A percentile compares a stretch with the other conserved stretches of the same genome.
These are phyloP conservation scores for Madurella fahalii DNA, from an alignment of 2,329 filamentous ascomycete species.

Conservation along the genomic window DNA sequence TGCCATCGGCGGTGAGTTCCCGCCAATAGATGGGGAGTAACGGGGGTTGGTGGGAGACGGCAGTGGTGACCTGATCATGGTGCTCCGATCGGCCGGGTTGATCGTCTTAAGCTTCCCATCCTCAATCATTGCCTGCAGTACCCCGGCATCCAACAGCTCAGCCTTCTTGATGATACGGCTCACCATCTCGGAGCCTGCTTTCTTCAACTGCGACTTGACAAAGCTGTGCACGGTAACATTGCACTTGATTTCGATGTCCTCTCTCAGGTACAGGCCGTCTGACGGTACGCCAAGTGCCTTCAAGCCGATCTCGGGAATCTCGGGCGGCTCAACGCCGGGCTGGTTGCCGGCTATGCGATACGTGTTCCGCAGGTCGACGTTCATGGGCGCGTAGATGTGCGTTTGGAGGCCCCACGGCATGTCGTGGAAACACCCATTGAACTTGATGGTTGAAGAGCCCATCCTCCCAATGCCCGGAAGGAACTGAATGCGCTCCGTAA, in stretches of 20 bases:
- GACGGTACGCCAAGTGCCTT: constrained; percentile 55
- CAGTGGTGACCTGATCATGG: constrained; percentile 24
- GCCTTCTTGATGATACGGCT: constrained; percentile 67
- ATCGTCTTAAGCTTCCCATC: constrained; percentile 28
- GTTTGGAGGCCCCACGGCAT: constrained; percentile 69
- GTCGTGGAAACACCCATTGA: constrained; percentile 69
- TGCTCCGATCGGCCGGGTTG: constrained; percentile 48
- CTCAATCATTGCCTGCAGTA: constrained; percentile 55
- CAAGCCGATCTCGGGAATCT: constrained; percentile 58
- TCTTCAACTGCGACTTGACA: constrained; percentile 63
- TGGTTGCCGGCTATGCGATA: constrained; percentile 67
- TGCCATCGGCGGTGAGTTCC: constrained; percentile 24
- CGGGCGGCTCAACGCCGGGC: constrained; percentile 58
- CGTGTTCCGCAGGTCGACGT: constrained; percentile 62
- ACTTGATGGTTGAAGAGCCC: constrained; percentile 61
- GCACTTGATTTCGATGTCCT: constrained; percentile 68
- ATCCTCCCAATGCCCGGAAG: constrained; percentile 62
- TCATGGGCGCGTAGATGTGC: constrained; percentile 66
- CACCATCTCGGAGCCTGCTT: constrained; percentile 64
- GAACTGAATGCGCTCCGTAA: constrained; percentile 64
- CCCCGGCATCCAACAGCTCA: constrained; percentile 62
- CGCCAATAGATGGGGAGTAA: constrained; percentile 26
- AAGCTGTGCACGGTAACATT: constrained; percentile 62
- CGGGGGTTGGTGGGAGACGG: constrained; percentile 22
- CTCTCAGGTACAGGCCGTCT: constrained; percentile 63